Percentiles rank a stretch among this genome's conserved stretches.
phyloP scores from a whole-genome alignment of 2,329 filamentous ascomycete genomes.

The Aureobasidium sp. region DNA sequence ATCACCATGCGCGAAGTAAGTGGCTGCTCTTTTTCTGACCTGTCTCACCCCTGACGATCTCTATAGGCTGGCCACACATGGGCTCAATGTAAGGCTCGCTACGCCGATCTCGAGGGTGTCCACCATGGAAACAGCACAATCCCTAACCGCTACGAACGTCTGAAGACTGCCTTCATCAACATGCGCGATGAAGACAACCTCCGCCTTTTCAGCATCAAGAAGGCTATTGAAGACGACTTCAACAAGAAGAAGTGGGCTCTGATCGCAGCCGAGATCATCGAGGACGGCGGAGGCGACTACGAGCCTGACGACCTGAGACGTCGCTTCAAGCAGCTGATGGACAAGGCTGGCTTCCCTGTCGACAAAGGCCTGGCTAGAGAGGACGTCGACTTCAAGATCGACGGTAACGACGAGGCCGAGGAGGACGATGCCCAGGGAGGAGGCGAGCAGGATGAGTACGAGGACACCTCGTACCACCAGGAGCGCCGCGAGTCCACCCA shows the following conservation, averaged over 20 bases:
- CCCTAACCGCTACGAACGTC: slow-evolving; percentile 30
- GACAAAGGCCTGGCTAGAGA: background rate
- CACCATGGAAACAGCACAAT: slow-evolving; percentile 28
- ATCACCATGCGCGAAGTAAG: slow-evolving; percentile 22
- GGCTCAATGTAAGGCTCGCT: slow-evolving; percentile 21
- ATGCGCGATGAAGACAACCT: slow-evolving; percentile 29
- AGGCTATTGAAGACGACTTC: slow-evolving; percentile 32
- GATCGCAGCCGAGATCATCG: slow-evolving; percentile 28
- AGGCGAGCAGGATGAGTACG: background rate
- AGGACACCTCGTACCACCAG: background rate
- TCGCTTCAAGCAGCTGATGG: slow-evolving; percentile 33
- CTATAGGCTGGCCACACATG: slow-evolving; percentile 16
- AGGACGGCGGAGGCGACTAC: slow-evolving; percentile 26
- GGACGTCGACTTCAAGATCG: background rate
- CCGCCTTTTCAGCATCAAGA: slow-evolving; percentile 28
- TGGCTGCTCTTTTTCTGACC: background rate
- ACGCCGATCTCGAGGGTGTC: slow-evolving; percentile 26
- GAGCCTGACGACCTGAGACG: slow-evolving; percentile 24
- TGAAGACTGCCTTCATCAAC: slow-evolving; percentile 32
- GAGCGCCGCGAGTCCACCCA: background rate
- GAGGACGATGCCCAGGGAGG: background rate
- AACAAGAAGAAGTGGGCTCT: slow-evolving; percentile 32
- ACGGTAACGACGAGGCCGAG: background rate
- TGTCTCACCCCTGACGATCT: background rate
- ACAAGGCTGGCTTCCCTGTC: slow-evolving; percentile 17